phyloP scores from a whole-genome alignment of 805 yeast species.

The Zygosaccharomyces gambellarensis region DNA sequence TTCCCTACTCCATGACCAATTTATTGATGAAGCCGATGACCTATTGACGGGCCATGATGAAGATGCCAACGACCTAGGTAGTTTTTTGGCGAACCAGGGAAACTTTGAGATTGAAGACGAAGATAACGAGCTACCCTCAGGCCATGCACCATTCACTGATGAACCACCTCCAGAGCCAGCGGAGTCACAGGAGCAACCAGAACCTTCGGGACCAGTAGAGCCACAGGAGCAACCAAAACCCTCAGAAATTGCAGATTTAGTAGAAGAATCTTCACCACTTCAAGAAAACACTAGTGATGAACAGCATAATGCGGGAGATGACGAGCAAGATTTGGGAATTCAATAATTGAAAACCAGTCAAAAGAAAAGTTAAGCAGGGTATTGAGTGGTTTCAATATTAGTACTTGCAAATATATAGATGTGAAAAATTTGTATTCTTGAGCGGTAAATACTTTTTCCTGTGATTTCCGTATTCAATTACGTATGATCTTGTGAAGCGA shows the following conservation, averaged over 20 bases:
- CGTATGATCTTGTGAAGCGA: not conserved
- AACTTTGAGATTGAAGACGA: conserved; percentile 37
- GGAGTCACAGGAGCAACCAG: not conserved
- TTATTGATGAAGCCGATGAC: conserved; percentile 36
- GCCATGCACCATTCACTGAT: conserved; percentile 5
- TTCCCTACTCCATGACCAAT: conserved; percentile 31
- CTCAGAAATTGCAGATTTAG: not conserved
- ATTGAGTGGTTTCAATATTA: no score
- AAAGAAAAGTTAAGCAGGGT: not conserved
- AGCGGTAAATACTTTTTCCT: not conserved
- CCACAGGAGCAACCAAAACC: not conserved
- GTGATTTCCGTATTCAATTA: conserved; percentile 1
- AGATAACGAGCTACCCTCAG: conserved; percentile 14
- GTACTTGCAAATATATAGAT: no score
- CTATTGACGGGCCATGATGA: conserved; percentile 39
- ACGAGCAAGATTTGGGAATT: not conserved
- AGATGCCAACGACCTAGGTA: conserved; percentile 46
- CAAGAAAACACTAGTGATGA: not conserved
- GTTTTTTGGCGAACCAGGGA: conserved; percentile 36
- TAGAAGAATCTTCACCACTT: not conserved
- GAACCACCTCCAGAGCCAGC: conserved; percentile 4
- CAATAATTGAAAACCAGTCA: not conserved
- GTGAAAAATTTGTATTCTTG: not conserved
- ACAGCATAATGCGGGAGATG: not conserved
- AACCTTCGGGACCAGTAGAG: not conserved